Base-by-base conservation (phyloP, 2,329 filamentous ascomycete genomes). In the Ophiostoma ulmi region DNA sequence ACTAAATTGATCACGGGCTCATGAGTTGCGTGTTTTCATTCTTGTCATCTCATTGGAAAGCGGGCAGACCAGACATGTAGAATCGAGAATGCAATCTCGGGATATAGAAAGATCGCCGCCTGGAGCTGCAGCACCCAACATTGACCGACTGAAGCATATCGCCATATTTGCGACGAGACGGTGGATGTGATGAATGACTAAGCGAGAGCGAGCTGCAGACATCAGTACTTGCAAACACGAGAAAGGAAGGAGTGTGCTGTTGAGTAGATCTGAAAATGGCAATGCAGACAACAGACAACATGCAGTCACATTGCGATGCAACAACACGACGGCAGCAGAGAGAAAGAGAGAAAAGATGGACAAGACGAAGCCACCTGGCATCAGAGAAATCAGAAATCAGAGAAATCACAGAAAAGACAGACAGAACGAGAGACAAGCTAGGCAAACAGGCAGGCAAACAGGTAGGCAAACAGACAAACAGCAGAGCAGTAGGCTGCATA, bases 221-320 rank as follows among this genome's bases (percentile, higher is more conserved):
- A 17, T 31, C 1, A 3, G 13, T 44, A 11, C 39, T 39, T 39
- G 38, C 38, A 39, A 39, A 26, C 26, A 44, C 13, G 26, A 63
- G 26, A 17, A 63, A 63, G 7, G 58, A 36, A 26, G 26, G 14
- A 6, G 26, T 36, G 55, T 31, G 55, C 26, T 61, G 58, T 17
- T 65, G 61, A 35, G 36, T 65, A 36, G 36, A n/a, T 20, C 36
- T 13, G 55, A 22, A 7, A 5, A 31, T 38, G 61, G 38, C 31
- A 64, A 38, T n/a, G n/a, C n/a, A n/a, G n/a, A n/a, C n/a, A 64
- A 36, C 61, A 65, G 63, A 26, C 58, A 64, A 26, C 58, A 20
- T n/a, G 10, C 26, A 61, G 8, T 35, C 26, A 11, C 55, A 36
- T 64, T 31, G 58, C 11, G 36, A 41, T 65, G 63, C 63, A 20